Evolutionary conservation across 495 filamentous ascomycete species (phyloP).

Genomic region (Podospora pseudopauciseta): DNA sequence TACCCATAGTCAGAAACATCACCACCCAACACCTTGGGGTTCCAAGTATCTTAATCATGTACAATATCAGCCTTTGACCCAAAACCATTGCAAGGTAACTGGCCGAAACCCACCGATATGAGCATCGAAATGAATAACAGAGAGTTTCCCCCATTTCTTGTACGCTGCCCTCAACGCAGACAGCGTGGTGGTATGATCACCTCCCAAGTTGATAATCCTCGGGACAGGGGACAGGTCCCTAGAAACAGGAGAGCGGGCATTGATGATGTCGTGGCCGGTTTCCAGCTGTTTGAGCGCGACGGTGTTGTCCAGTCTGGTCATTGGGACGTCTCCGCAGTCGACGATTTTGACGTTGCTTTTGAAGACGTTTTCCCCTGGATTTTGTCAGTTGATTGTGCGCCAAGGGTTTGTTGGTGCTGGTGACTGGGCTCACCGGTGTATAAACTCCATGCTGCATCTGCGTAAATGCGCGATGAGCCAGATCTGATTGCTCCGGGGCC

Average conservation of each 20-base stretch:
- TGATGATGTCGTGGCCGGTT: conserved; percentile 45
- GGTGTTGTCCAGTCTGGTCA: conserved; percentile 68
- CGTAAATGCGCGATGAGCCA: background rate
- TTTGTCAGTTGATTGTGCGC: background rate
- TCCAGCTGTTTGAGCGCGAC: conserved; percentile 72
- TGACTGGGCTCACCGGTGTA: background rate
- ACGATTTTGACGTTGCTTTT: conserved; percentile 41
- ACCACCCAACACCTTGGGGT: conserved; percentile 53
- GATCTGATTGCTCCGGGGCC: conserved; percentile 72
- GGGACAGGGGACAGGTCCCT: conserved; percentile 34
- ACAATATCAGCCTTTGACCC: background rate
- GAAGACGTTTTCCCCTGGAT: conserved; percentile 8
- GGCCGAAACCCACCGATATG: conserved; percentile 48
- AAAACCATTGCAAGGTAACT: no score
- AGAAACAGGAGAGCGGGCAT: background rate
- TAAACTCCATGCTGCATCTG: background rate
- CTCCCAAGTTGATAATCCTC: conserved; percentile 65
- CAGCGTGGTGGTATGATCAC: conserved; percentile 61
- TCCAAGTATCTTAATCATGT: conserved; percentile 63
- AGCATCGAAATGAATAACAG: conserved; percentile 70
- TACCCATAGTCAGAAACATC: conserved; percentile 42
- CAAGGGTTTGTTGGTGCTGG: no score
- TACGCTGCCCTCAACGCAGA: conserved; percentile 62
- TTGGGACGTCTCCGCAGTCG: conserved; percentile 73
- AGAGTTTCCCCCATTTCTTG: conserved; percentile 61